phyloP scores from a whole-genome alignment of 768 basidiomycete species.

The Pulveroboletus sp. region DNA sequence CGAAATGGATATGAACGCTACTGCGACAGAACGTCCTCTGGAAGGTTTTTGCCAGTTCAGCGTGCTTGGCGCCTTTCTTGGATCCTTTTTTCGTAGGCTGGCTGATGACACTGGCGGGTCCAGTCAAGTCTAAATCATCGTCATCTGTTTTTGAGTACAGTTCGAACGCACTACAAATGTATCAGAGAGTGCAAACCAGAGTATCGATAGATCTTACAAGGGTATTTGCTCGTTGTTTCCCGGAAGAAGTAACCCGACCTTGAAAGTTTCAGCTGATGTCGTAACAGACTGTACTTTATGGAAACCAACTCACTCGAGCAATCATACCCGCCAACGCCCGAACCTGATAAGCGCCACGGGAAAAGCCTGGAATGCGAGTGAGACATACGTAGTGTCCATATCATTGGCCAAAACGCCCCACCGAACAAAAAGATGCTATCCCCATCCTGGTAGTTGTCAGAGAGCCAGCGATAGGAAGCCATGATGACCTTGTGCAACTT shows the following conservation, averaged over 20 bases:
- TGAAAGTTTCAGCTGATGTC: not conserved
- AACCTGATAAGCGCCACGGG: conserved; percentile 46
- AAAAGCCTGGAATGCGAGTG: conserved; percentile 33
- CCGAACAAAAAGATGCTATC: conserved; percentile 42
- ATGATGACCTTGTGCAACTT: conserved; percentile 34
- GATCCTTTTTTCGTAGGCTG: conserved; percentile 4
- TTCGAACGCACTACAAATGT: conserved; percentile 33
- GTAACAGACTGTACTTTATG: accelerated
- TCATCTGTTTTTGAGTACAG: conserved; percentile 30
- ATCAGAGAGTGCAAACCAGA: not conserved
- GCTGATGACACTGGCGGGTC: conserved; percentile 11
- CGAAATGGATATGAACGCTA: conserved; percentile 38
- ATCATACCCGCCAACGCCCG: conserved; percentile 43
- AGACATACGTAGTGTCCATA: not conserved
- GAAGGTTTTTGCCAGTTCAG: conserved; percentile 27
- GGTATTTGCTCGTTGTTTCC: conserved; percentile 41
- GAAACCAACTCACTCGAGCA: conserved; percentile 26
- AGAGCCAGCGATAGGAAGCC: conserved; percentile 38
- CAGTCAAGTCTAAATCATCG: conserved; percentile 6
- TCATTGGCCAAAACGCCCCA: conserved; percentile 5
- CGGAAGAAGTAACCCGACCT: conserved; percentile 40
- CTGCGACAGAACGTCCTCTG: conserved; percentile 33
- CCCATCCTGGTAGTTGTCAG: conserved; percentile 34
- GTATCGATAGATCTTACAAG: conserved; percentile 24
- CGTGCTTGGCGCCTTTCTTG: conserved; percentile 12